These are phyloP conservation scores for Leishmania turanica DNA, from an alignment of 208 protist genomes.

Conservation along the genomic window DNA sequence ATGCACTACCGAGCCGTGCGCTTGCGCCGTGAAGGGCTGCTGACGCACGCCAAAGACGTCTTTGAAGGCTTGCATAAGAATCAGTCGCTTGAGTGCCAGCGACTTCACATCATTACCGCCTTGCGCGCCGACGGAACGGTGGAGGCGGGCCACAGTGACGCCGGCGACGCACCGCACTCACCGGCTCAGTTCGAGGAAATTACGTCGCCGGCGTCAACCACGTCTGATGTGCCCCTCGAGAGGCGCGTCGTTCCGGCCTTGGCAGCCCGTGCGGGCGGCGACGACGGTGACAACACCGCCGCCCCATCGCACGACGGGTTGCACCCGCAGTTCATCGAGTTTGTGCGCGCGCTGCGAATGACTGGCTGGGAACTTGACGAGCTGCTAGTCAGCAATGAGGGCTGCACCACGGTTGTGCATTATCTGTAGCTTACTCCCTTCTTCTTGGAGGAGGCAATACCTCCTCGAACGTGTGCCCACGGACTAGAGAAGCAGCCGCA, in stretches of 20 bases:
- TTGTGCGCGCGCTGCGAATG: constrained; percentile 33
- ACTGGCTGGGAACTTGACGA: constrained; percentile 51
- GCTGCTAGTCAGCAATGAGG: constrained; percentile 40
- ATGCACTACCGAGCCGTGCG: constrained; percentile 26
- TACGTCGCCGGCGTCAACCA: constrained; percentile 16
- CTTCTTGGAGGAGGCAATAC: neutral
- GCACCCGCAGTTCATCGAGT: constrained; percentile 35
- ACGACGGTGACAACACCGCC: too few species aligned
- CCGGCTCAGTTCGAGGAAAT: constrained; percentile 7
- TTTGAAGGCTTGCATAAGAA: neutral
- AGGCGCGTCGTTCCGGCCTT: neutral
- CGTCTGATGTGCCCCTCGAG: neutral
- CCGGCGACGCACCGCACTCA: neutral
- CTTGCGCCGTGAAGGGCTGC: neutral
- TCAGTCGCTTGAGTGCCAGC: neutral
- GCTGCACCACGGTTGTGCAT: constrained; percentile 44
- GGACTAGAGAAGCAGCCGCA: neutral
- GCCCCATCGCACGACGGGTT: constrained; percentile 23
- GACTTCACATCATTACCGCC: constrained; percentile 35
- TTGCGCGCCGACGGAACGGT: constrained; percentile 42
- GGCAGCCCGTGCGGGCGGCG: neutral
- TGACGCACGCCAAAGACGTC: neutral
- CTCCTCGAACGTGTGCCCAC: neutral
- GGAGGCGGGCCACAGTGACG: neutral
- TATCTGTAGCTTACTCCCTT: constrained; percentile 29